Evolutionary conservation across 2,329 filamentous ascomycete species (phyloP), one percentile per base, ranked within the genome.

Genomic region (Hypoxylon rubiginosum): DNA sequence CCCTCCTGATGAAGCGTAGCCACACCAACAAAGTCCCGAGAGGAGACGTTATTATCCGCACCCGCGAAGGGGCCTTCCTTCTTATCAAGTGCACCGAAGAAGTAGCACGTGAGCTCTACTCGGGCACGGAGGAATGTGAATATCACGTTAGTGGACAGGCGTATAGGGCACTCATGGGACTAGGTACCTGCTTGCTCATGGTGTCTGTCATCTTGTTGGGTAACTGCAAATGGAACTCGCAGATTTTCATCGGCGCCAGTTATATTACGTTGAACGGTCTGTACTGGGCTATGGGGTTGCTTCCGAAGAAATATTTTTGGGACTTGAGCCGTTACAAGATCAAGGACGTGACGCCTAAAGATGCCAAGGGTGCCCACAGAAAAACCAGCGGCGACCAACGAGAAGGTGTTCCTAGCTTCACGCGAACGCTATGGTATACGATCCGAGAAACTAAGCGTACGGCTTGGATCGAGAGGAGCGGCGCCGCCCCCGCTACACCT

Each of bases 21-120:
- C 81, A 84, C 57, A 82, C 75, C 6, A 81, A 82, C 30, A 74
- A 81, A 19, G 83, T 88, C 0, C 87, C 87, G 1, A 71, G 69
- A 2, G 87, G 87, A 1, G 87, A 90, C 67, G 82, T 90, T n/a
- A 82, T 89, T 28, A 88, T 90, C 59, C 82, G 85, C 28, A 90
- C 88, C 0, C 83, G 86, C 5, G 84, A 86, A 69, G 87, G 87
- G 1, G 87, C 85, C 1, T 89, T 90, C 68, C 74, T 90, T 1
- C 78, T 89, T 6, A 78, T 90, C 15, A 79, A 80, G 49, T 89
- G 88, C 71, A 82, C 83, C 4, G 87, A 90, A 73, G 83, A 88
- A 32, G 84, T 90, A 1, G 85, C 87, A 1, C 82, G 88, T n/a
- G 88, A 90, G 73, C 81, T 90, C 0, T 90, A 90, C 75, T 83